Evolutionary conservation across 2,329 filamentous ascomycete genomes (phyloP).

Genomic region (Penicillium vulpinum): DNA sequence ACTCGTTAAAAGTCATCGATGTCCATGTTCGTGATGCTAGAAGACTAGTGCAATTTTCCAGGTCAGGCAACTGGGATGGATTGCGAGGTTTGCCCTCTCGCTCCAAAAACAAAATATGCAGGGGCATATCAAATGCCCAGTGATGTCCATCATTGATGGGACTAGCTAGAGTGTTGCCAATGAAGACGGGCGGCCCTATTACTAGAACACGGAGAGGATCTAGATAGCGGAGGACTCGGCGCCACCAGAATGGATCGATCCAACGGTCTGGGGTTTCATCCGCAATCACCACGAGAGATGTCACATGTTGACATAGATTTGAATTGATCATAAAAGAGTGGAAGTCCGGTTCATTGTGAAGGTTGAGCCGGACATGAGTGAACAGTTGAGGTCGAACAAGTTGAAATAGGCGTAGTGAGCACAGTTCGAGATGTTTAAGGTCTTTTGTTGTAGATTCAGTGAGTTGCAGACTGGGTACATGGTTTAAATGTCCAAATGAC

Average conservation of each 20-base stretch:
- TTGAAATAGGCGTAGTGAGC: constrained; percentile 56
- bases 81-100: constrained; percentile 16
- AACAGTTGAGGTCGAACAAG: constrained; percentile 60
- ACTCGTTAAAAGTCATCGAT: constrained; percentile 63
- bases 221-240: constrained; percentile 54
- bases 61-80: constrained; percentile 30
- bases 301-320: constrained; percentile 42
- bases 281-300: constrained; percentile 50
- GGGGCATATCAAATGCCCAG: constrained; percentile 64
- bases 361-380: constrained; percentile 50
- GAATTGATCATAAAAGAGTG: constrained; percentile 40
- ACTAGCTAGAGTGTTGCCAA: constrained; percentile 62
- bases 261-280: constrained; percentile 43
- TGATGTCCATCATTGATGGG: constrained; percentile 58
- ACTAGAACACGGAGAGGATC: constrained; percentile 58
- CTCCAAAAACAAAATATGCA: constrained; percentile 59
- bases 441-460: constrained; percentile 36
- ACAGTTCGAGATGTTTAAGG: constrained; percentile 59
- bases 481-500: constrained; percentile 51
- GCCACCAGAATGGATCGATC: constrained; percentile 53
- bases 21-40: constrained; percentile 55
- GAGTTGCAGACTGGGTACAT: constrained; percentile 52
- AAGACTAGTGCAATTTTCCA: constrained; percentile 39
- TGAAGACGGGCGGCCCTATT: constrained; percentile 61
- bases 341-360: constrained; percentile 37